Percentiles rank a stretch among this genome's conserved stretches.
These are phyloP conservation scores for Xylariaceae sp. DNA, from an alignment of 2,329 filamentous ascomycete species.

Conservation along the genomic window DNA sequence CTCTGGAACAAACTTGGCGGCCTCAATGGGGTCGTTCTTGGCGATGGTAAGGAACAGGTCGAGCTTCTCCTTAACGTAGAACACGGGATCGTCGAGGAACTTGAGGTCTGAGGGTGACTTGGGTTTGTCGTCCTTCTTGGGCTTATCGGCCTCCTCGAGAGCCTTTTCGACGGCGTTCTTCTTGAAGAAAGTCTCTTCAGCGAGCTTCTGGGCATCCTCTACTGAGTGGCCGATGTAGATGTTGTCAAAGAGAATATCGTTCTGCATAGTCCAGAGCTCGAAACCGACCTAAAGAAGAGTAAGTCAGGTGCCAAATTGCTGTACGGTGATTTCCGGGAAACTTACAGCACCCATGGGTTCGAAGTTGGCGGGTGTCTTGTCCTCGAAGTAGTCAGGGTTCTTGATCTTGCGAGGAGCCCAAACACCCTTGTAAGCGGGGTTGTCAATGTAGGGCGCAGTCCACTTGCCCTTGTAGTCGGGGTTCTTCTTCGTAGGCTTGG, in stretches of 20 bases:
- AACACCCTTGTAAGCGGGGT: constrained; percentile 94
- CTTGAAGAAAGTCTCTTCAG: constrained; percentile 82
- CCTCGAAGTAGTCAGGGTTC: constrained; percentile 95
- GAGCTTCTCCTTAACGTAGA: constrained; percentile 86
- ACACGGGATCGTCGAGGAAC: constrained; percentile 87
- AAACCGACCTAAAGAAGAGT: constrained; percentile 73
- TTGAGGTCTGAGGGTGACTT: constrained; percentile 72
- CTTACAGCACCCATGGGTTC: constrained; percentile 96
- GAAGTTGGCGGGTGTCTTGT: constrained; percentile 93
- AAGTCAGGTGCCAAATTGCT: constrained; percentile 6
- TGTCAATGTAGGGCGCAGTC: constrained; percentile 88
- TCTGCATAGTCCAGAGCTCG: constrained; percentile 99
- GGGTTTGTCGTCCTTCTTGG: constrained; percentile 63
- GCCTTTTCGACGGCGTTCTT: constrained; percentile 83
- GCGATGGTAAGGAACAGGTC: constrained; percentile 84
- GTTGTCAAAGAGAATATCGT: constrained; percentile 98
- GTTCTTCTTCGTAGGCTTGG: constrained; percentile 89
- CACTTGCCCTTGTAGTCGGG: constrained; percentile 99
- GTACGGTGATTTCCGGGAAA: constrained; percentile 23
- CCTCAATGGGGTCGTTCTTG: constrained; percentile 76
- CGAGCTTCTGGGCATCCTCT: constrained; percentile 85
- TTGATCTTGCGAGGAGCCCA: constrained; percentile 95
- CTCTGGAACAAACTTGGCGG: constrained; percentile 86
- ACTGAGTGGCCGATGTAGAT: constrained; percentile 99
- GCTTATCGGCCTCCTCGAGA: constrained; percentile 73